phyloP scores from a whole-genome alignment of 768 basidiomycete species.

The Leccinum incarnatum region DNA sequence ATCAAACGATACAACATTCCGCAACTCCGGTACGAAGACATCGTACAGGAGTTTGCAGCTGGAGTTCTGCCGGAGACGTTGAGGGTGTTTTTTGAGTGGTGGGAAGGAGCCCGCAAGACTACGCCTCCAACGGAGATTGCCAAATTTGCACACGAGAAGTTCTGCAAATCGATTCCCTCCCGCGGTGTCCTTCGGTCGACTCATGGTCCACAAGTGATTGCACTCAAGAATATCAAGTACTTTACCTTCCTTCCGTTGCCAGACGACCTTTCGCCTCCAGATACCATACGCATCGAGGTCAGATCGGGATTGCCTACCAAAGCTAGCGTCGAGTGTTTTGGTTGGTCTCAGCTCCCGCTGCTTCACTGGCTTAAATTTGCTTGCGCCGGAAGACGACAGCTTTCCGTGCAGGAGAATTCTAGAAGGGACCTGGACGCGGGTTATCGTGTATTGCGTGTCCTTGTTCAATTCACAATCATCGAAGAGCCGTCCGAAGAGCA shows the following conservation, averaged over 20 bases:
- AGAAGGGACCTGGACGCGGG: constrained; percentile 37
- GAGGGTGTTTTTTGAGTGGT: constrained; percentile 14
- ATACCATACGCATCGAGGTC: constrained; percentile 66
- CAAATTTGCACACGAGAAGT: background rate
- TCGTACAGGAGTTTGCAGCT: constrained; percentile 9
- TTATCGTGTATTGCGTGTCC: constrained; percentile 57
- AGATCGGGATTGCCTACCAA: constrained; percentile 53
- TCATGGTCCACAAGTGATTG: constrained; percentile 1
- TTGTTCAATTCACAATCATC: constrained; percentile 76
- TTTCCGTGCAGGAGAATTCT: background rate
- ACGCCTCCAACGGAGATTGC: background rate
- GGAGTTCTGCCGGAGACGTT: constrained; percentile 9
- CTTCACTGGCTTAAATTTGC: constrained; percentile 71
- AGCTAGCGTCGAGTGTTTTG: constrained; percentile 45
- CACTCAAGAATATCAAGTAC: constrained; percentile 59
- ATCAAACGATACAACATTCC: constrained; percentile 10
- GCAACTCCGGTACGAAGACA: background rate
- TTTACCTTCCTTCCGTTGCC: constrained; percentile 54
- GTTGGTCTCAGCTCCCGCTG: constrained; percentile 72
- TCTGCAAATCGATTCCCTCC: constrained; percentile 46
- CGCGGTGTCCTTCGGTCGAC: constrained; percentile 13
- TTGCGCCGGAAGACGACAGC: constrained; percentile 34
- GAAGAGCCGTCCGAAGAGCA: constrained; percentile 41
- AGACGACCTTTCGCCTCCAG: constrained; percentile 72
- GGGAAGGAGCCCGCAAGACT: constrained; percentile 1